Percentiles rank a stretch among this genome's conserved stretches.
phyloP scores from a whole-genome alignment of 2,329 filamentous ascomycete species.

The Zymoseptoria tritici region DNA sequence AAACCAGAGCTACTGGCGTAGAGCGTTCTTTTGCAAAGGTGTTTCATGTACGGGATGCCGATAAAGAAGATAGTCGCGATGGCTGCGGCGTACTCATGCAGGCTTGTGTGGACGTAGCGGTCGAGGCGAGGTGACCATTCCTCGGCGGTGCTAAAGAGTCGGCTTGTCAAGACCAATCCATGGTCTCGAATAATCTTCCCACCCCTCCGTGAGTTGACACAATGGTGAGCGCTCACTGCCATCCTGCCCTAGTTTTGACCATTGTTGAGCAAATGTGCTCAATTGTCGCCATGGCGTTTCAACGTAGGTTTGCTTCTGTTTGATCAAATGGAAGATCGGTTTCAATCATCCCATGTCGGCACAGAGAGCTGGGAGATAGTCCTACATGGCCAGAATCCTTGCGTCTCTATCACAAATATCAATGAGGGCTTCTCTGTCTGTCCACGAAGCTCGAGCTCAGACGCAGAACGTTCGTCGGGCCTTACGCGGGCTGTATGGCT shows the following conservation, averaged over 20 bases:
- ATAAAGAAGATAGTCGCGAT: conserved; percentile 61
- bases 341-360: too few relatives aligned
- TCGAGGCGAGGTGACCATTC: conserved; percentile 56
- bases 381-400: too few relatives aligned
- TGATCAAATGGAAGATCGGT: too few relatives aligned
- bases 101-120: conserved; percentile 52
- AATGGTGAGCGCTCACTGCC: background rate
- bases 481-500: too few relatives aligned
- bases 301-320: too few relatives aligned
- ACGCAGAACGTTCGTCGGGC: too few relatives aligned
- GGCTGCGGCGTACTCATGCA: conserved; percentile 58
- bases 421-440: too few relatives aligned
- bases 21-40: conserved; percentile 52
- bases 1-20: conserved; percentile 48
- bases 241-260: background rate
- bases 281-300: background rate
- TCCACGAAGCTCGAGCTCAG: too few relatives aligned
- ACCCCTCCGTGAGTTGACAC: background rate
- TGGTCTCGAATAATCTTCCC: too few relatives aligned
- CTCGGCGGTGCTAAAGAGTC: conserved; percentile 46
- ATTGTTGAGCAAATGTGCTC: background rate
- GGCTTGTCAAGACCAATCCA: too few relatives aligned
- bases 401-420: too few relatives aligned
- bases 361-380: too few relatives aligned
- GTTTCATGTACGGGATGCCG: conserved; percentile 50